Evolutionary conservation across 2,329 filamentous ascomycete species (phyloP).

Genomic region (Colletotrichum tropicale): DNA sequence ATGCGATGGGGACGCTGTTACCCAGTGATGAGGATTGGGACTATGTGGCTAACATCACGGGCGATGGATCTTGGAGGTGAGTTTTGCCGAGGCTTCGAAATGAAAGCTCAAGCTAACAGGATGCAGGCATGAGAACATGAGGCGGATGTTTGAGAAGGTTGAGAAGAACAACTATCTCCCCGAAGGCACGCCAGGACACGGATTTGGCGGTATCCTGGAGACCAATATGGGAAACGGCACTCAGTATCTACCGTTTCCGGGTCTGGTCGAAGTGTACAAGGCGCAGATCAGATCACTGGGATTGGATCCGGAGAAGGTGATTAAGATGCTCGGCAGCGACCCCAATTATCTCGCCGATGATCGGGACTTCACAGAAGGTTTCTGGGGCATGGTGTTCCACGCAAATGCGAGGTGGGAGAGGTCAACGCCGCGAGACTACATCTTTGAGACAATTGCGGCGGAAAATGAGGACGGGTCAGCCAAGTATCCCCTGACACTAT

Average conservation of each 20-base stretch:
- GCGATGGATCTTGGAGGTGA: slow-evolving; percentile 60
- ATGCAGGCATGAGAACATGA: slow-evolving; percentile 34
- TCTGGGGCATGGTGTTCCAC: not conserved
- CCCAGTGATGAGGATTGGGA: slow-evolving; percentile 65
- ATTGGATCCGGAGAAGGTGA: not conserved
- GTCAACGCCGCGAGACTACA: slow-evolving; percentile 13
- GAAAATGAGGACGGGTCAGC: slow-evolving; percentile 46
- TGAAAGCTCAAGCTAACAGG: not conserved
- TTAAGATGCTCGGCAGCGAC: not conserved
- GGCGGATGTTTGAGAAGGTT: slow-evolving; percentile 26
- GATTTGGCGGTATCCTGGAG: slow-evolving; percentile 43
- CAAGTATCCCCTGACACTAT: slow-evolving; percentile 48
- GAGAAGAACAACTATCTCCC: slow-evolving; percentile 48
- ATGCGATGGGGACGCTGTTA: slow-evolving; percentile 62
- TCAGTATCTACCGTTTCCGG: not conserved
- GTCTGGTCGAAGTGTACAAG: not conserved
- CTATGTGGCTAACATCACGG: slow-evolving; percentile 59
- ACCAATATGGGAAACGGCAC: slow-evolving; percentile 18
- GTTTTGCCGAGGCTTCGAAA: not conserved
- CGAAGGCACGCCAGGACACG: slow-evolving; percentile 41
- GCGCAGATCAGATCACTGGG: not conserved
- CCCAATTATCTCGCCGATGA: not conserved
- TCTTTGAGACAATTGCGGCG: slow-evolving; percentile 35
- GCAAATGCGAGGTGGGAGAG: not conserved
- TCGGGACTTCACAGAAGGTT: not conserved